Conservation (phyloP, 2,329 filamentous ascomycete species). For the Cryphonectria japonica region DNA sequence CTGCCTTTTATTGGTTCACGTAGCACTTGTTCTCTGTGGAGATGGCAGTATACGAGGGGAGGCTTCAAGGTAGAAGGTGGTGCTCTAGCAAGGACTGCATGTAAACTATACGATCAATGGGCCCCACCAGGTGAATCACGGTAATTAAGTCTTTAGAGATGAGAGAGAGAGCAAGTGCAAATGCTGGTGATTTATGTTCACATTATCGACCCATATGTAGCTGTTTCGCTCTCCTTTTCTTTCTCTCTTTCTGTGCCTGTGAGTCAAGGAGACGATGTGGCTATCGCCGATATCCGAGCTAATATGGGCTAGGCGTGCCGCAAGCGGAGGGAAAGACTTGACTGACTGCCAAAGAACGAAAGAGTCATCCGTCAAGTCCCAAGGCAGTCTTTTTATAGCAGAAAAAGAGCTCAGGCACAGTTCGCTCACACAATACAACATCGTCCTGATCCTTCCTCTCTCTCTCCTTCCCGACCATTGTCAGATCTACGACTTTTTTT, state of each 20-base stretch:
- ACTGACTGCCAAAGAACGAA: background rate
- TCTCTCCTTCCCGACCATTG: background rate
- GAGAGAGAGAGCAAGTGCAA: background rate
- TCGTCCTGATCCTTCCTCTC: background rate
- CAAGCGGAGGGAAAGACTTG: background rate
- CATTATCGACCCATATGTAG: background rate
- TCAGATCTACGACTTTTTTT: background rate
- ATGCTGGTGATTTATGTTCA: background rate
- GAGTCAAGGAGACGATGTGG: background rate
- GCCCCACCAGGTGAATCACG: background rate
- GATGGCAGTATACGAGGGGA: background rate
- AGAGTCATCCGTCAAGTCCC: background rate
- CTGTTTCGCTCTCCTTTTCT: too few relatives aligned
- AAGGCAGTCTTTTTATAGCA: background rate
- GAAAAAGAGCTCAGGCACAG: background rate
- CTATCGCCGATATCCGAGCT: background rate
- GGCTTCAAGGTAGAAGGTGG: background rate
- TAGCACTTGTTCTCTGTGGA: background rate
- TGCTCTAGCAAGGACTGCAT: background rate
- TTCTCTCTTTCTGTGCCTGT: background rate
- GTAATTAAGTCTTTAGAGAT: background rate
- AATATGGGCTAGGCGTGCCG: background rate
- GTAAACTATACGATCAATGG: background rate
- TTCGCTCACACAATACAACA: background rate
- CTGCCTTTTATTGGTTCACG: background rate